Evolutionary conservation across 164 flowering plant species (phyloP).

Genomic region (Vitis vinifera): DNA sequence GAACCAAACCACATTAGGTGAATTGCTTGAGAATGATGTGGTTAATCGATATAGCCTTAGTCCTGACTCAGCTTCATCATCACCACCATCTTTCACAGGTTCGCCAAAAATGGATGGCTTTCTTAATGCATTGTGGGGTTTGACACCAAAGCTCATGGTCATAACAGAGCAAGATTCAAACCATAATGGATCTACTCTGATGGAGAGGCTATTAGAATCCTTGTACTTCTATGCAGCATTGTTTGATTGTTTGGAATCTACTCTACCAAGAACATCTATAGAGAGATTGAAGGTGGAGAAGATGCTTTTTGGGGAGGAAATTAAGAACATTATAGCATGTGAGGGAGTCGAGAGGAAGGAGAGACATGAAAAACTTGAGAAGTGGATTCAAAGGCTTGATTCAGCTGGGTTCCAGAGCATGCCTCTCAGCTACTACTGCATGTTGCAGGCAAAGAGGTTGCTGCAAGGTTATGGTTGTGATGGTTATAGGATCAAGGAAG

Average conservation of each 20-base stretch:
- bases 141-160: slow-evolving; percentile 85
- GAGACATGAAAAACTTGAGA: slow-evolving; percentile 87
- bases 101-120: slow-evolving; percentile 62
- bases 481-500: slow-evolving; percentile 80
- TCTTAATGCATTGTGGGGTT: slow-evolving; percentile 63
- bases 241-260: slow-evolving; percentile 89
- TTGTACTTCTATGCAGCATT: slow-evolving; percentile 81
- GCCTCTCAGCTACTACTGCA: slow-evolving; percentile 65
- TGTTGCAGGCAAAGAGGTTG: slow-evolving; percentile 72
- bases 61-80: slow-evolving; percentile 67
- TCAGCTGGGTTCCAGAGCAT: slow-evolving; percentile 66
- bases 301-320: slow-evolving; percentile 84
- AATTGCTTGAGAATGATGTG: slow-evolving; percentile 58
- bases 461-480: slow-evolving; percentile 69
- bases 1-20: slow-evolving; percentile 53
- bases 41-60: slow-evolving; percentile 55
- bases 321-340: slow-evolving; percentile 85
- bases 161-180: slow-evolving; percentile 85
- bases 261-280: slow-evolving; percentile 57
- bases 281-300: slow-evolving; percentile 86
- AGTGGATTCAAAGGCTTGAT: slow-evolving; percentile 77
- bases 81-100: slow-evolving; percentile 36
- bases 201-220: slow-evolving; percentile 85
- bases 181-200: slow-evolving; percentile 70
- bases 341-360: slow-evolving; percentile 82